Evolutionary conservation across 306 rosid species (phyloP).

Genomic region (Luffa aegyptiaca): DNA sequence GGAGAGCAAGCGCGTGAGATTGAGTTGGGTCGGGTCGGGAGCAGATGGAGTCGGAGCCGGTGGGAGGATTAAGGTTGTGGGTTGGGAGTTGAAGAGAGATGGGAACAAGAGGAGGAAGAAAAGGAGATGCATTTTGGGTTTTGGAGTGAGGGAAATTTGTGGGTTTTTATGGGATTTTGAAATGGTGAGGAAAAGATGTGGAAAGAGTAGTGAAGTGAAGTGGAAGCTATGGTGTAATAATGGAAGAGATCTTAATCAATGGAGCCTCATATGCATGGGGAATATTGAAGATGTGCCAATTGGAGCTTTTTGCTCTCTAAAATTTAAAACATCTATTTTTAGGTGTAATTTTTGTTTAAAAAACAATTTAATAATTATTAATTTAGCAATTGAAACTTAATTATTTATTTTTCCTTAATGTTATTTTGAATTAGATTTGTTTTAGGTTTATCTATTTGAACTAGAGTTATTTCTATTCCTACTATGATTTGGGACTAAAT

Average conservation of each 20-base stretch:
- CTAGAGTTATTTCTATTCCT: too few relatives aligned
- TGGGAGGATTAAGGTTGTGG: slow-evolving; percentile 26
- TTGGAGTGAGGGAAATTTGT: background rate
- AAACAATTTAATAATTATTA: too few relatives aligned
- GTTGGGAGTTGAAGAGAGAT: slow-evolving; percentile 33
- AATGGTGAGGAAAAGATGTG: background rate
- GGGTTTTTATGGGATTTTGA: background rate
- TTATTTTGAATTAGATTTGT: too few relatives aligned
- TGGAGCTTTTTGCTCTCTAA: background rate
- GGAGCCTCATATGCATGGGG: background rate
- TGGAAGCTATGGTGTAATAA: background rate
- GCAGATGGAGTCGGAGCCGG: slow-evolving; percentile 42
- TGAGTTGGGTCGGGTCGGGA: slow-evolving; percentile 46
- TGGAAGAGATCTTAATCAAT: background rate
- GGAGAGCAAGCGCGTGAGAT: slow-evolving; percentile 53
- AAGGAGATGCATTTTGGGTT: background rate
- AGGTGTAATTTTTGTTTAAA: too few relatives aligned
- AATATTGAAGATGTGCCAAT: too few relatives aligned
- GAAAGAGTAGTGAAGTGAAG: background rate
- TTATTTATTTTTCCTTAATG: too few relatives aligned
- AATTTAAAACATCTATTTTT: too few relatives aligned
- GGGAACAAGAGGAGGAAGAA: slow-evolving; percentile 10
- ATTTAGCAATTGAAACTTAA: too few relatives aligned
- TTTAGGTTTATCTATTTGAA: too few relatives aligned
- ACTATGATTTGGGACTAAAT: too few relatives aligned